Conservation (phyloP, 768 basidiomycete species). For the Auricularia cornea region DNA sequence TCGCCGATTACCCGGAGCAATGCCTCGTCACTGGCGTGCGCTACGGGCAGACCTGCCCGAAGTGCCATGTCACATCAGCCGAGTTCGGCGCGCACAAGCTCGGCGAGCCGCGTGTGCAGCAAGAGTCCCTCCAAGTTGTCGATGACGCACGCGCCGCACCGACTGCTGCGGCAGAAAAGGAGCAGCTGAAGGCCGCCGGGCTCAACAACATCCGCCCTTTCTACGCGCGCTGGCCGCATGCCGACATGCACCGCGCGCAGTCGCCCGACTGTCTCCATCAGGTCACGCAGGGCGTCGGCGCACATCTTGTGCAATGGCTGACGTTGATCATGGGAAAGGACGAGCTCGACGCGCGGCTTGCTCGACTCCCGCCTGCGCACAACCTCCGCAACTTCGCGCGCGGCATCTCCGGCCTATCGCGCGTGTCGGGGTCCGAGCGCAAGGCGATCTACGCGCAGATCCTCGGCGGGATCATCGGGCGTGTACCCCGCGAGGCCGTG, state of each 20-base stretch:
- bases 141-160: no score
- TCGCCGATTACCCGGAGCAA: conserved; percentile 40
- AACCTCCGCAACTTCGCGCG: conserved; percentile 6
- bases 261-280: conserved; percentile 15
- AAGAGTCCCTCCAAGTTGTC: background rate
- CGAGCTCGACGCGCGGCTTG: conserved; percentile 17
- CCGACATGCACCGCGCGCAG: conserved; percentile 11
- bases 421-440: conserved; percentile 8
- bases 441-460: conserved; percentile 7
- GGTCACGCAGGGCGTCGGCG: conserved; percentile 9
- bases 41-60: conserved; percentile 16
- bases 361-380: conserved; percentile 4
- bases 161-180: background rate
- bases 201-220: conserved; percentile 10
- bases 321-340: conserved; percentile 9
- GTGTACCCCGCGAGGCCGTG: background rate
- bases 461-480: background rate
- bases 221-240: conserved; percentile 8
- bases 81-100: conserved; percentile 7
- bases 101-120: background rate
- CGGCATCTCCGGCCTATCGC: conserved; percentile 6
- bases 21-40: conserved; percentile 23
- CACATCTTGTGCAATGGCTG: conserved; percentile 8
- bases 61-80: conserved; percentile 6
- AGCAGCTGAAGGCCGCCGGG: background rate